These are phyloP conservation scores for Noccaea caerulescens DNA, from an alignment of 345 rosid species.

Conservation along the genomic window DNA sequence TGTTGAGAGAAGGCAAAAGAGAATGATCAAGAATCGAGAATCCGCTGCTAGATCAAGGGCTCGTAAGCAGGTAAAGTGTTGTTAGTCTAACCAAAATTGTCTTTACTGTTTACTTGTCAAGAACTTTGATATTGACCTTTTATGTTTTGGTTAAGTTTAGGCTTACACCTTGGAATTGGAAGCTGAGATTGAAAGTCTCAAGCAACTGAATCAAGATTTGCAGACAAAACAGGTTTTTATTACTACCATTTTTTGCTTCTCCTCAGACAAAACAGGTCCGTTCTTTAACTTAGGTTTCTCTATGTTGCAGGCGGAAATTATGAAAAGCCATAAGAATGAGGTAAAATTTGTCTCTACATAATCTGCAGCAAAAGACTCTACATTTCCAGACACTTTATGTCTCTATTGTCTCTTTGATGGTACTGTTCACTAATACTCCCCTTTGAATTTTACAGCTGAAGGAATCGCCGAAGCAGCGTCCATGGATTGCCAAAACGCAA, in stretches of 20 bases:
- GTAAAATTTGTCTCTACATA: slow-evolving; percentile 40
- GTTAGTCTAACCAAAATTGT: neutral
- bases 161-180: slow-evolving; percentile 91
- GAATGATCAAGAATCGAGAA: slow-evolving; percentile 98
- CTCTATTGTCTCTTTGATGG: slow-evolving; percentile 4
- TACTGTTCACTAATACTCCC: slow-evolving; percentile 8
- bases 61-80: slow-evolving; percentile 81
- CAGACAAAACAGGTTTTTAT: slow-evolving; percentile 66
- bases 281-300: slow-evolving; percentile 19
- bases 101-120: neutral
- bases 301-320: slow-evolving; percentile 58
- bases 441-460: slow-evolving; percentile 43
- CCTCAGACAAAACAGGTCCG: neutral
- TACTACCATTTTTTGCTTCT: slow-evolving; percentile 3
- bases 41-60: slow-evolving; percentile 99
- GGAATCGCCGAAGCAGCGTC: slow-evolving; percentile 52
- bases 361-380: neutral
- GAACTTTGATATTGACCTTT: slow-evolving; percentile 12
- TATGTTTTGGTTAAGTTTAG: slow-evolving; percentile 47
- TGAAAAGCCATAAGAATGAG: slow-evolving; percentile 61
- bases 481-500: slow-evolving; percentile 60
- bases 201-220: slow-evolving; percentile 73
- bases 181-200: slow-evolving; percentile 84
- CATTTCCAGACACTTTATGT: neutral
- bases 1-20: slow-evolving; percentile 95